phyloP scores from a whole-genome alignment of 805 yeast species.

The Priceomyces melissophilus region DNA sequence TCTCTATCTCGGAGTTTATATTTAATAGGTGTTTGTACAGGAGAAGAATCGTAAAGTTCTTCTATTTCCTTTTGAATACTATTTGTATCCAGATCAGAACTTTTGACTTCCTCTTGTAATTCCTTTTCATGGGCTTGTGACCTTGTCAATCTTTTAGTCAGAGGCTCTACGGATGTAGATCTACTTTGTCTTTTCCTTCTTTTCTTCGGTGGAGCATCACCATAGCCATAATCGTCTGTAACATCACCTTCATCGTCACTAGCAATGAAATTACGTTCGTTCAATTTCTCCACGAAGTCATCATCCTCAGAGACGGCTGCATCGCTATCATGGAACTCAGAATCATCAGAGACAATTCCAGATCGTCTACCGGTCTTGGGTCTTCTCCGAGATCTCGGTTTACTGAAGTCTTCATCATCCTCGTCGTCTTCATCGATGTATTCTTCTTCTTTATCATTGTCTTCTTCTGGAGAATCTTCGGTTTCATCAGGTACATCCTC shows the following conservation, averaged over 20 bases:
- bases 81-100: conserved; percentile 27
- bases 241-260: conserved; percentile 34
- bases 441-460: conserved; percentile 13
- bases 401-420: conserved; percentile 14
- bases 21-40: conserved; percentile 45
- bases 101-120: conserved; percentile 5
- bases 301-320: conserved; percentile 16
- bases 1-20: conserved; percentile 48
- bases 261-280: conserved; percentile 34
- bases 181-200: conserved; percentile 16
- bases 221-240: conserved; percentile 20
- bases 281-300: conserved; percentile 27
- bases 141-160: conserved; percentile 16
- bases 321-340: conserved; percentile 18
- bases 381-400: conserved; percentile 8
- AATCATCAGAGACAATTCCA: conserved; percentile 17
- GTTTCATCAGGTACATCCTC: conserved; percentile 10
- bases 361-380: conserved; percentile 7
- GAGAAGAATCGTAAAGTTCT: conserved; percentile 61
- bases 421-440: conserved; percentile 16
- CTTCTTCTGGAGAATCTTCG: conserved; percentile 10
- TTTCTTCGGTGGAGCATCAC: conserved; percentile 9
- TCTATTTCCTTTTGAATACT: conserved; percentile 61
- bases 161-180: conserved; percentile 22
- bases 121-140: conserved; percentile 10